Base-by-base conservation (phyloP, 371 early-diverging fungal species). In the Chytridium lagenaria region DNA sequence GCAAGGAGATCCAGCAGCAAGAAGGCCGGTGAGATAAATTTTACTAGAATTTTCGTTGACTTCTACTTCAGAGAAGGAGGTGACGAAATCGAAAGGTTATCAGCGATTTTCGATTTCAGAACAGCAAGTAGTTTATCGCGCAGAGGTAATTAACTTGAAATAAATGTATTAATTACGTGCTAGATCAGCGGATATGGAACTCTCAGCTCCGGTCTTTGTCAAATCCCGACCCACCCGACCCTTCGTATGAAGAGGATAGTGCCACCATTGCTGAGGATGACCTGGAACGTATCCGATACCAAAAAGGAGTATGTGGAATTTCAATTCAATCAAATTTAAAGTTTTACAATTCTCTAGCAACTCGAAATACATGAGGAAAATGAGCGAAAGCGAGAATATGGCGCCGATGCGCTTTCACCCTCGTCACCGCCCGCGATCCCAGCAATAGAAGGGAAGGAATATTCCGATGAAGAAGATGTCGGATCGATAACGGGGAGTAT, bases 71-170 rank as follows among this genome's bases (percentile, higher is more conserved):
- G 23, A 55, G 57, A 55, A 61, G 23, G 34, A 61, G 61, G n/a
- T 3, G 30, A 34, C 61, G 23, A 92, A 94, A 79, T 91, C 93
- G 50, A 93, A 93, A 77, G 87, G 90, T 77, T 93, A 91, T 0
- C 96, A 95, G 79, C 85, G 93, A 50, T 96, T 94, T 81, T 93
- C 93, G 67, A 94, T 98, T 23, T 92, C 95, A 28, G 98, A 98
- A 73, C 98, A 98, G 80, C 95, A 97, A 80, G 92, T 92, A 72
- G 93, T 94, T 19, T 98, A 99, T 81, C 85, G 89, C 71, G 93
- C 94, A 75, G 98, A 98, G 83, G 89, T 90, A 61, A 69, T 71
- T 31, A 5, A 30, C n/a, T 37, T 26, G n/a, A 37, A 19, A 68
- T 16, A 1, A 37, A 23, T 1, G 36, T 59, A 38, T 33, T 28